Evolutionary conservation across 768 basidiomycete species (phyloP), one percentile per base, ranked within the genome.

Genomic region (Calocybe indica): DNA sequence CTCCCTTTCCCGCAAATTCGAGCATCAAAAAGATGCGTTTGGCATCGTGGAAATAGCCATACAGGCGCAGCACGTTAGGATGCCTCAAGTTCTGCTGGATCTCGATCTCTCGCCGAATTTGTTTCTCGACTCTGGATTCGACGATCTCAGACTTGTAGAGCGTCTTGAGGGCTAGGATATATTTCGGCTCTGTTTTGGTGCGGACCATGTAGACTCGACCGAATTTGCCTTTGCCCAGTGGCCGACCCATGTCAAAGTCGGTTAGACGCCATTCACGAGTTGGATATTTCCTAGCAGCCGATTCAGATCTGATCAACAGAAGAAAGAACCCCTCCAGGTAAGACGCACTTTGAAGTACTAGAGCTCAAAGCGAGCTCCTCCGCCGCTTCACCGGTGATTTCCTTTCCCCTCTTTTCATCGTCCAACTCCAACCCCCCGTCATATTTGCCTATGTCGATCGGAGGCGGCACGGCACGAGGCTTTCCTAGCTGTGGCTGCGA

Each of bases 131-230:
- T 55, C 83, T 82, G 52, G 83, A 83, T 56, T 87, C 76, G 39
- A 98, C 81, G 59, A 99, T 87, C 67, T 99, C 96, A 45, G 87
- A 86, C 71, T 98, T 99, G 76, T 94, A 94, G 46, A 97, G 75
- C 52, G 90, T 93, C 68, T 98, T 98, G 67, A 98, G 82, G 15
- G 95, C 95, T 58, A 98, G 82, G 61, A 96, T 95, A 72, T 89
- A 98, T 51, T 84, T 80, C 1, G 92, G 92, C 49, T 84, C 78
- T 50, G 72, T 64, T 64, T 94, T 94, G 13, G 95, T 97, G 45
- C 94, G 82, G 39, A 95, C 92, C 85, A 98, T 94, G 73, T 99
- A 98, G 22, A 99, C 96, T 2, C 92, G 87, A 1, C 95, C 96
- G 57, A 98, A 99, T 70, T 97, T 98, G 40, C 95, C 95, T 64